Base-by-base conservation (phyloP, 805 yeast genomes). In the Saturnispora sanitii region DNA sequence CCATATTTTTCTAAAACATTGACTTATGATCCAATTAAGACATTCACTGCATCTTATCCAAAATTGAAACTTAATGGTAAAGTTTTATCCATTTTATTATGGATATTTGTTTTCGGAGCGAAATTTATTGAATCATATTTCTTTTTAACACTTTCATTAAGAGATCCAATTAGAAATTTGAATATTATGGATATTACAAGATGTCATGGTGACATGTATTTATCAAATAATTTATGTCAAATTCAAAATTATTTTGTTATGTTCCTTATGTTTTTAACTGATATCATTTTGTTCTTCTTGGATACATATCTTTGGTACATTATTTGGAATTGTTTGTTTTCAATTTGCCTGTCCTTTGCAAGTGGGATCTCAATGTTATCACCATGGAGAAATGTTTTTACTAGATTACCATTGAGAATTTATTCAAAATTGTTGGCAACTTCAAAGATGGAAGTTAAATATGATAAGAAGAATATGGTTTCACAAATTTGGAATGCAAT, bases 231-330 rank as follows among this genome's bases (percentile, higher is more conserved):
- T 9, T 48, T 72, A 4, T 73, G 77, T 49, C 48, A 49, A 8
- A 53, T 60, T 32, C 77, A 73, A 23, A 61, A 75, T 1, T 46
- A 47, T 4, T 57, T 72, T 38, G 61, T 68, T 7, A 55, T 73
- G 22, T 48, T 54, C 0, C 54, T 73, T 38, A 65, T 73, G 48
- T 54, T 57, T 25, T 37, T 65, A 7, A 65, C 75, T 4, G 76
- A 71, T 49, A 53, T 71, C 45, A 66, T 72, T 3, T 57, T 73
- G 28, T 73, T 71, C 49, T 71, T 71, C 45, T 60, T 73, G 18
- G 79, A 73, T 43, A 73, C 79, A 0, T 73, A 73, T 44, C 58
- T 73, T 15, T 73, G 79, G 79, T 73, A 73, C 45, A 70, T 73
- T 37, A 64, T 73, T 6, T 73, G 77, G 71, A 73, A 71, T 41